These are phyloP conservation scores for Acacia acuminata DNA, from an alignment of 306 rosid species.

Conservation along the genomic window DNA sequence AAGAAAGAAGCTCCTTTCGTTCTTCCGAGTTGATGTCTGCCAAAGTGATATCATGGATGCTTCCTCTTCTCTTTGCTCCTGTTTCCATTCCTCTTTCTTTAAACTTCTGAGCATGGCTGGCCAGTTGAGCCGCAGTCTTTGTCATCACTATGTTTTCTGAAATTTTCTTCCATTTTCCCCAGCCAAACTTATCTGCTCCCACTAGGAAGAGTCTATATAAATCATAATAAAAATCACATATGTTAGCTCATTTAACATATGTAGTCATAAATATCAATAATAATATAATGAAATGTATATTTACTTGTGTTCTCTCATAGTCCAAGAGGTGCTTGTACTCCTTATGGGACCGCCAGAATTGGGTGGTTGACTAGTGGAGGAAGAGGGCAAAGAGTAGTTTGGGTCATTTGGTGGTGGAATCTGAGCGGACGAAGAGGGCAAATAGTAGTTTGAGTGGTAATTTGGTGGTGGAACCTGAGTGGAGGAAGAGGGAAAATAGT, in stretches of 20 bases:
- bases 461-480: too few species aligned
- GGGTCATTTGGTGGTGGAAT: too few species aligned
- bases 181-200: neutral
- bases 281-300: too few species aligned
- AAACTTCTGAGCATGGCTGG: neutral
- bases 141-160: neutral
- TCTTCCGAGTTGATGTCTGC: neutral
- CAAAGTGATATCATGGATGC: neutral
- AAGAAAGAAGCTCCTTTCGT: neutral
- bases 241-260: too few species aligned
- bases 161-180: neutral
- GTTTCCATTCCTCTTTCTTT: too few species aligned
- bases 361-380: too few species aligned
- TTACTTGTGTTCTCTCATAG: neutral
- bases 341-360: too few species aligned
- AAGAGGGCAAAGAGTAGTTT: too few species aligned
- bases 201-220: neutral
- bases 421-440: too few species aligned
- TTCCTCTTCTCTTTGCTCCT: neutral
- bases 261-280: too few species aligned
- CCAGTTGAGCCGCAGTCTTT: neutral
- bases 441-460: too few species aligned
- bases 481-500: too few species aligned
- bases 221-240: neutral
- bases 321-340: neutral